These are phyloP conservation scores for Suillus decipiens DNA, from an alignment of 768 basidiomycete genomes.

Conservation along the genomic window DNA sequence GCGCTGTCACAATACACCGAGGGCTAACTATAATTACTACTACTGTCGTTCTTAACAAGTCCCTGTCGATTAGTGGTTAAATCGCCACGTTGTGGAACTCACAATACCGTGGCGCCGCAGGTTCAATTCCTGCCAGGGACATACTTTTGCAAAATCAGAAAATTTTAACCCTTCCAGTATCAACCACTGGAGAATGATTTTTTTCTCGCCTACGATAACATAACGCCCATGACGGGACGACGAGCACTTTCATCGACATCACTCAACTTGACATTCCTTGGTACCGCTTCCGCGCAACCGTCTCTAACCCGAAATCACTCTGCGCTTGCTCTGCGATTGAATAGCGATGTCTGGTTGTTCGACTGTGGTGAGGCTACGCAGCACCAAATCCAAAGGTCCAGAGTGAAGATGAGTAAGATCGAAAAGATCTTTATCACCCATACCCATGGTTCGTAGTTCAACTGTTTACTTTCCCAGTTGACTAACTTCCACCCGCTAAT, in stretches of 20 bases:
- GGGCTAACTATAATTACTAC: neutral
- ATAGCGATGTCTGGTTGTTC: conserved; percentile 77
- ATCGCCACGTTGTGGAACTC: conserved; percentile 42
- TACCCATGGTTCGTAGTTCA: conserved; percentile 63
- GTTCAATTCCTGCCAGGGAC: conserved; percentile 43
- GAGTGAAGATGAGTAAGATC: conserved; percentile 77
- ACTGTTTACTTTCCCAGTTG: neutral
- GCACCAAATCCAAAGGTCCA: conserved; percentile 70
- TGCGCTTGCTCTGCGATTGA: conserved; percentile 64
- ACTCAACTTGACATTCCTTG: conserved; percentile 71
- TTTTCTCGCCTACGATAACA: neutral
- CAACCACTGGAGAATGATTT: neutral
- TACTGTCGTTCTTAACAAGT: conserved; percentile 16
- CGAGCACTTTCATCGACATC: conserved; percentile 24
- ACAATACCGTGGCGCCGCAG: conserved; percentile 39
- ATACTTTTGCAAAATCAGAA: conserved; percentile 19
- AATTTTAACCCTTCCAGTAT: neutral
- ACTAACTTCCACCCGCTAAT: conserved; percentile 7
- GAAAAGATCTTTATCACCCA: conserved; percentile 88
- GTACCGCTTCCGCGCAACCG: conserved; percentile 81
- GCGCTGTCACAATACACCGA: too few species aligned
- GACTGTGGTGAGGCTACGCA: conserved; percentile 88
- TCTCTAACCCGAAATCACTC: conserved; percentile 81
- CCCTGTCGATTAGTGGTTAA: conserved; percentile 47
- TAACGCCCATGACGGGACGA: conserved; percentile 15